These are phyloP conservation scores for Effrenium voratum DNA, from an alignment of 73 alveolate species.

Conservation along the genomic window DNA sequence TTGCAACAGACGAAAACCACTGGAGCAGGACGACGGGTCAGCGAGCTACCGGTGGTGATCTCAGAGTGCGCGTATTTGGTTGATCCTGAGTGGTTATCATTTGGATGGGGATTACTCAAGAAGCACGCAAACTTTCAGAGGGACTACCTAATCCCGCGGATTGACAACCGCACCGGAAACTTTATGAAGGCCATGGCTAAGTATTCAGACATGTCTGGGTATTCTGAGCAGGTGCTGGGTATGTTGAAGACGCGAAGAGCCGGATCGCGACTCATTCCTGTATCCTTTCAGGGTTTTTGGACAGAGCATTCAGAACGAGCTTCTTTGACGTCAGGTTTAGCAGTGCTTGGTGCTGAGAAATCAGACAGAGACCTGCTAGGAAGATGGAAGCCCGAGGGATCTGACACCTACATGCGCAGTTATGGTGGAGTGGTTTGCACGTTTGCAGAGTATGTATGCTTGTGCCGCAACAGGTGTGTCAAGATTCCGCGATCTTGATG, in stretches of 20 bases:
- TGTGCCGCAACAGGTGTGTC: neutral
- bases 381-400: conserved; percentile 1
- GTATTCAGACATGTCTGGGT: neutral
- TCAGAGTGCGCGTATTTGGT: neutral
- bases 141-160: neutral
- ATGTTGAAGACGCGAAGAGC: neutral
- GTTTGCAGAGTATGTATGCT: neutral
- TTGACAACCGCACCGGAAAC: neutral
- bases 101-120: neutral
- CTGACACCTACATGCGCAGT: neutral
- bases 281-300: neutral
- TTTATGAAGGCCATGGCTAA: neutral
- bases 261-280: neutral
- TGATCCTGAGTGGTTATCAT: neutral
- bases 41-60: neutral
- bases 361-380: neutral
- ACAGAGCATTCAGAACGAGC: conserved; percentile 22
- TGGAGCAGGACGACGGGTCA: neutral
- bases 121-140: neutral
- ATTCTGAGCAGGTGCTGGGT: neutral
- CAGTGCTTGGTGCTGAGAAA: neutral
- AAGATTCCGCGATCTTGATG: neutral
- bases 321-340: neutral
- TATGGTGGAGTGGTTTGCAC: neutral
- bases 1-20: neutral